Conservation (phyloP, 768 basidiomycete genomes). For the Lentinula guzmanii region DNA sequence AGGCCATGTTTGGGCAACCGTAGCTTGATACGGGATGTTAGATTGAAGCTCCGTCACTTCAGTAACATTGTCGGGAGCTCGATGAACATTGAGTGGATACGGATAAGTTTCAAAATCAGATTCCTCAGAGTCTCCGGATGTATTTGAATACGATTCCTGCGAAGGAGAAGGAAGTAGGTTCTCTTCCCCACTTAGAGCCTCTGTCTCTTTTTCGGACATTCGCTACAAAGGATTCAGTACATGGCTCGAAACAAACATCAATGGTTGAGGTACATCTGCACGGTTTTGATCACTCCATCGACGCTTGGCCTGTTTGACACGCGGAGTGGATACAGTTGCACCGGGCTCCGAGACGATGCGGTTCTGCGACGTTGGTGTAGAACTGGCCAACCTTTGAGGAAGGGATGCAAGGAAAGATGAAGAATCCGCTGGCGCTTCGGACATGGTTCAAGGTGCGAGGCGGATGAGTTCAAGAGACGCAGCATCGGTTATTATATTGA, state of each 20-base stretch:
- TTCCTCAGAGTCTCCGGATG: not conserved
- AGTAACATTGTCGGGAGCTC: not conserved
- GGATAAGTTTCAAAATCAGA: not conserved
- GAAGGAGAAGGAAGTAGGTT: not conserved
- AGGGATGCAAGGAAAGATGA: not conserved
- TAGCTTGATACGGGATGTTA: not conserved
- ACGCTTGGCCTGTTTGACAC: not conserved
- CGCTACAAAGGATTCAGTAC: not conserved
- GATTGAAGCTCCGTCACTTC: not conserved
- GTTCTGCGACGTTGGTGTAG: not conserved
- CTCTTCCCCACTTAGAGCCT: not conserved
- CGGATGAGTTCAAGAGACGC: not conserved
- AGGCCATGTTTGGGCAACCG: not conserved
- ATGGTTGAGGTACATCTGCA: not conserved
- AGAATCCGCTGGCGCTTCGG: not conserved
- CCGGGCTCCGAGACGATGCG: not conserved
- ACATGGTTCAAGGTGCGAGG: not conserved
- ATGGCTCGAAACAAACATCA: not conserved
- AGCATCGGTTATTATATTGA: not conserved
- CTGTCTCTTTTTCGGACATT: not conserved
- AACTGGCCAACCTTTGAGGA: not conserved
- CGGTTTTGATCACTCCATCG: not conserved
- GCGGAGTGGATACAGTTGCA: not conserved
- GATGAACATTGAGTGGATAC: not conserved
- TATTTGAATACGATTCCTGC: not conserved